These are phyloP conservation scores for Chamaecrista fasciculata DNA, from an alignment of 306 rosid species.

Conservation along the genomic window DNA sequence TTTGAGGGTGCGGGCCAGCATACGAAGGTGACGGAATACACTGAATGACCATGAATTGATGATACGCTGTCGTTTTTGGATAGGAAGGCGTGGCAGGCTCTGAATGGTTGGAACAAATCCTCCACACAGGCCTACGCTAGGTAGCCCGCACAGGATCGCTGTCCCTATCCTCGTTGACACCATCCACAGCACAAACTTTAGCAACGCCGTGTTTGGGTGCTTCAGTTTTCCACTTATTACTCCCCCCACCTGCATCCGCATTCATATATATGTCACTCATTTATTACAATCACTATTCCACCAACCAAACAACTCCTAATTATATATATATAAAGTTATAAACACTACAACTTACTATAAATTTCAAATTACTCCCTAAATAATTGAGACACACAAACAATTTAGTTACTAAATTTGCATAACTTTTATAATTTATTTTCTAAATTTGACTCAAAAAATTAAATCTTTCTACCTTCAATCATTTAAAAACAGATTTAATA, in stretches of 20 bases:
- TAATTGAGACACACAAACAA: too few relatives aligned
- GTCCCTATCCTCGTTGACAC: conserved; percentile 70
- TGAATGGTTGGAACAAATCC: conserved; percentile 57
- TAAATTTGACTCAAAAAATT: too few relatives aligned
- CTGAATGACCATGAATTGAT: conserved; percentile 50
- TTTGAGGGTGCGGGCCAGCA: conserved; percentile 50
- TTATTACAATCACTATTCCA: too few relatives aligned
- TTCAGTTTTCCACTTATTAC: conserved; percentile 42
- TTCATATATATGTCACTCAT: too few relatives aligned
- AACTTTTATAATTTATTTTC: too few relatives aligned
- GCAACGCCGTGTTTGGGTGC: conserved; percentile 52
- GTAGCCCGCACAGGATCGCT: conserved; percentile 46
- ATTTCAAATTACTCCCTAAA: too few relatives aligned
- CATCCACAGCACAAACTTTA: conserved; percentile 41
- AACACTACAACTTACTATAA: too few relatives aligned
- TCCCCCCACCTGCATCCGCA: conserved; percentile 45
- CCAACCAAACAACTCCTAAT: too few relatives aligned
- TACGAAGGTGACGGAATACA: conserved; percentile 36
- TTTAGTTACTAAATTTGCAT: too few relatives aligned
- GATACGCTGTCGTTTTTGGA: conserved; percentile 43
- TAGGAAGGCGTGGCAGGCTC: conserved; percentile 29
- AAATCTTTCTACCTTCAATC: too few relatives aligned
- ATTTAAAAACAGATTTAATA: too few relatives aligned
- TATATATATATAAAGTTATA: too few relatives aligned
- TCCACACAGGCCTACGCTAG: conserved; percentile 29